phyloP scores from a whole-genome alignment of 352 stramenopile species.

The Pythium phragmiticola region DNA sequence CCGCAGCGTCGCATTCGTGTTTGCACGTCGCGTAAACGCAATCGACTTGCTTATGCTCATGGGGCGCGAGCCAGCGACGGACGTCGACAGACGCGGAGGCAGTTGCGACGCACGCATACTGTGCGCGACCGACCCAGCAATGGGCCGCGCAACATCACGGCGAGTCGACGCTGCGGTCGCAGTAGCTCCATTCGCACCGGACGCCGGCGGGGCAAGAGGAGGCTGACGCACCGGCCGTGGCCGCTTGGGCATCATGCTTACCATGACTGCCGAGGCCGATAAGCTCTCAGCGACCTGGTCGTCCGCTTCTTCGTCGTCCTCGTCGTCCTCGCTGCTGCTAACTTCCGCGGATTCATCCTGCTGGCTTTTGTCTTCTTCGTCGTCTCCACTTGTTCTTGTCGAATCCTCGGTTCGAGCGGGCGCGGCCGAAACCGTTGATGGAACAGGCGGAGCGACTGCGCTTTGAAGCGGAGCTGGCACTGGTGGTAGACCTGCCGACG shows the following conservation, averaged over 20 bases:
- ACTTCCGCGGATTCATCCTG: conserved; percentile 25
- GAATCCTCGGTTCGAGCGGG: not conserved
- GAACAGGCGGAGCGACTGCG: conserved; percentile 1
- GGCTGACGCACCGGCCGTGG: conserved; percentile 20
- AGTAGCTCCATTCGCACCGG: conserved; percentile 1
- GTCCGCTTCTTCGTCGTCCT: not conserved
- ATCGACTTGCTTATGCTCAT: conserved; percentile 87
- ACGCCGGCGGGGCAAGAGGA: not conserved
- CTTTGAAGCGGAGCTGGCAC: not conserved
- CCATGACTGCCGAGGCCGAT: conserved; percentile 27
- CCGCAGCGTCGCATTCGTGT: conserved; percentile 1
- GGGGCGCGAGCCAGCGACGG: conserved; percentile 36
- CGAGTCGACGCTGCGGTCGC: not conserved
- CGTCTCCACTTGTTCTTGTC: conserved; percentile 1
- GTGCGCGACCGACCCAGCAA: conserved; percentile 11
- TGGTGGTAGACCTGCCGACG: not conserved
- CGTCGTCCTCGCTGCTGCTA: conserved; percentile 27
- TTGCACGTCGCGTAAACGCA: conserved; percentile 40
- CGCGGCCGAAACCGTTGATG: not conserved
- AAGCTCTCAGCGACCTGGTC: conserved; percentile 27
- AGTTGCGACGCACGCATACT: conserved; percentile 27
- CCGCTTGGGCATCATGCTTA: conserved; percentile 31
- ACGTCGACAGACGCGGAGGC: conserved; percentile 59
- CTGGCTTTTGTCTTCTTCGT: conserved; percentile 30
- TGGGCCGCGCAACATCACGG: conserved; percentile 10